Percentiles rank a stretch among this genome's conserved stretches.
phyloP scores from a whole-genome alignment of 1,139 yeast species.

The Kurtzmaniella quercitrusa region DNA sequence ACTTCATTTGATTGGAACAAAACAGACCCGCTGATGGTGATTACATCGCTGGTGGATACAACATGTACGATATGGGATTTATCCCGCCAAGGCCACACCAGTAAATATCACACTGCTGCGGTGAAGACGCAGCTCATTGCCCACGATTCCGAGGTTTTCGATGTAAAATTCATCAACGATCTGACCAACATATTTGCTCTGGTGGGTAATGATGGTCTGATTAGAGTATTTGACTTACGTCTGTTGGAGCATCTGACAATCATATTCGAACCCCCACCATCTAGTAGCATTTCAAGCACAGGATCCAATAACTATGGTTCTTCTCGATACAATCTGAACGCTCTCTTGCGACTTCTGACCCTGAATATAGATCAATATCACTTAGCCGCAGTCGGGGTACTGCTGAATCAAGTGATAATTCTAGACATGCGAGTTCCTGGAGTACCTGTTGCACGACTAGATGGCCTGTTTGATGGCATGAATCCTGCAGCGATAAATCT shows the following conservation, averaged over 20 bases:
- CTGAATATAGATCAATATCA: constrained; percentile 80
- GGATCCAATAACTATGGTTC: constrained; percentile 2
- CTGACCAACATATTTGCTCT: constrained; percentile 82
- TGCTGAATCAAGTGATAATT: constrained; percentile 61
- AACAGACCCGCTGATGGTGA: constrained; percentile 63
- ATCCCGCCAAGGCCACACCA: constrained; percentile 25
- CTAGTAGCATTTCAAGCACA: constrained; percentile 9
- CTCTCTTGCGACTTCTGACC: constrained; percentile 71
- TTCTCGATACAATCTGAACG: constrained; percentile 38
- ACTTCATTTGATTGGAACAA: constrained; percentile 94
- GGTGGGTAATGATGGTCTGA: constrained; percentile 94
- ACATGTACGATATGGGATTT: constrained; percentile 97
- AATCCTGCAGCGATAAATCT: constrained; percentile 60
- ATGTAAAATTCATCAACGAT: constrained; percentile 77
- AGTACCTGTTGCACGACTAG: constrained; percentile 63
- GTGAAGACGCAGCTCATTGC: constrained; percentile 95
- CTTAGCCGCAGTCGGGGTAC: constrained; percentile 72
- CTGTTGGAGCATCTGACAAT: constrained; percentile 92
- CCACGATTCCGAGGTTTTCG: constrained; percentile 93
- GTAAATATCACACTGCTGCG: constrained; percentile 51
- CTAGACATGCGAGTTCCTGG: constrained; percentile 91
- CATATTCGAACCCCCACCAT: constrained; percentile 62
- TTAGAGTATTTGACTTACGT: constrained; percentile 85
- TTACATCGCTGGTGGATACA: constrained; percentile 89
- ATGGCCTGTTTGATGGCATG: constrained; percentile 55